Base-by-base conservation (phyloP, 2,329 filamentous ascomycete species). In the Penicillium italicum region DNA sequence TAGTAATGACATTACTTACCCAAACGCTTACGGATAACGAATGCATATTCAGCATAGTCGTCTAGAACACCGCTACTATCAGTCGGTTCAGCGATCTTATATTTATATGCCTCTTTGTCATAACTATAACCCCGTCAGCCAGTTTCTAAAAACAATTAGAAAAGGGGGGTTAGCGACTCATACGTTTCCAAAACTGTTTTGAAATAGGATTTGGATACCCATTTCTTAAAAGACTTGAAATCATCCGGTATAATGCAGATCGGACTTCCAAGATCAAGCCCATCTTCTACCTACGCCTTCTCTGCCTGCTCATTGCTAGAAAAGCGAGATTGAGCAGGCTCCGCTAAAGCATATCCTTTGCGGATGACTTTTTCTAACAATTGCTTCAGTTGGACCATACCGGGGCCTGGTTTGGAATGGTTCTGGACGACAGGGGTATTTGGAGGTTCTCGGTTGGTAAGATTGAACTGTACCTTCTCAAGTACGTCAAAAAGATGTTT, bases 71-170 rank as follows among this genome's bases (percentile, higher is more conserved):
- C 50, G 33, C 58, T 43, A 31, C n/a, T n/a, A n/a, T n/a, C n/a
- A n/a, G n/a, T n/a, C n/a, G n/a, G n/a, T n/a, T n/a, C n/a, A n/a
- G n/a, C n/a, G n/a, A n/a, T n/a, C n/a, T 66, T 69, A 55, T 69
- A 70, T 62, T 64, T 68, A 30, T 59, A 66, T 47, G 52, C 62
- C 45, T 66, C 61, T 50, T 65, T 61, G 56, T 69, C 61, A 62
- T 57, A 69, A 18, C 65, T 69, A 55, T 20, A 55, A 38, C 30
- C 4, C 12, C 40, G 43, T 63, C 43, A 63, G 51, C 34, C 36
- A 54, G n/a, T n/a, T n/a, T n/a, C n/a, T n/a, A n/a, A n/a, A n/a
- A n/a, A n/a, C n/a, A n/a, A n/a, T n/a, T n/a, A n/a, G n/a, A n/a
- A n/a, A n/a, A n/a, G n/a, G n/a, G n/a, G n/a, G n/a, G 45, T 24